A percentile compares a stretch with the other conserved stretches of the same genome.
These are phyloP conservation scores for Fomitopsis palustris DNA, from an alignment of 1,284 basidiomycete genomes.

Conservation along the genomic window DNA sequence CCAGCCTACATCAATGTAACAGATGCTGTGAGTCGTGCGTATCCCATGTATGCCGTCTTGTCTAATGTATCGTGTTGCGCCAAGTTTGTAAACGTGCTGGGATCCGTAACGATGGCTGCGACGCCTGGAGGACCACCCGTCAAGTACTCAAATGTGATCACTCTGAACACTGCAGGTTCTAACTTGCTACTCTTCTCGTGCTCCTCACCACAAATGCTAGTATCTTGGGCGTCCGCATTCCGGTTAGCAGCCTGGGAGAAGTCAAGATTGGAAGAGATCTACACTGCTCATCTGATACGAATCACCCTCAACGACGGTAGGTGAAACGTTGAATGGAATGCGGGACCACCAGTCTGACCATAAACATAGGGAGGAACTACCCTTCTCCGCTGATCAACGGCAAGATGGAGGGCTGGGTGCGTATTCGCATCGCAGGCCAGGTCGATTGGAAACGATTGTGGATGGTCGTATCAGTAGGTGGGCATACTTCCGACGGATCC, in stretches of 20 bases:
- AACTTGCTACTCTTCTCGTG: slow-evolving; percentile 91
- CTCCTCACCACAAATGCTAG: slow-evolving; percentile 63
- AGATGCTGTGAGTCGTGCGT: slow-evolving; percentile 63
- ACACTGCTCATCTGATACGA: slow-evolving; percentile 90
- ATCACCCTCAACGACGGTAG: slow-evolving; percentile 57
- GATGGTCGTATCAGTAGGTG: slow-evolving; percentile 62
- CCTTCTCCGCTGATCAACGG: slow-evolving; percentile 68
- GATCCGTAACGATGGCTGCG: slow-evolving; percentile 63
- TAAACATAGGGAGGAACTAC: slow-evolving; percentile 56
- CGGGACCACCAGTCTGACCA: background rate
- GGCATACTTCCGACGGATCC: slow-evolving; percentile 17
- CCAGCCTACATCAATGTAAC: slow-evolving; percentile 86
- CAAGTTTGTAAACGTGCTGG: slow-evolving; percentile 71
- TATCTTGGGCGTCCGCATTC: slow-evolving; percentile 91
- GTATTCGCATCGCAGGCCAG: slow-evolving; percentile 88
- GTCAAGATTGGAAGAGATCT: slow-evolving; percentile 93
- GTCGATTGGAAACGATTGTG: slow-evolving; percentile 96
- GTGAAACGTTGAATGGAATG: slow-evolving; percentile 22
- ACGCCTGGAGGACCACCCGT: slow-evolving; percentile 43
- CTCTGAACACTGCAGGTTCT: slow-evolving; percentile 91
- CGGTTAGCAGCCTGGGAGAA: slow-evolving; percentile 95
- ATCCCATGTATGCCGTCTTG: background rate
- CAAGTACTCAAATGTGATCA: slow-evolving; percentile 78
- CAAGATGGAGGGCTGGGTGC: slow-evolving; percentile 90
- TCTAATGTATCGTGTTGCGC: slow-evolving; percentile 5